Evolutionary conservation across 176 grass and related monocot genomes (phyloP).

Genomic region (Carex myosuroides): DNA sequence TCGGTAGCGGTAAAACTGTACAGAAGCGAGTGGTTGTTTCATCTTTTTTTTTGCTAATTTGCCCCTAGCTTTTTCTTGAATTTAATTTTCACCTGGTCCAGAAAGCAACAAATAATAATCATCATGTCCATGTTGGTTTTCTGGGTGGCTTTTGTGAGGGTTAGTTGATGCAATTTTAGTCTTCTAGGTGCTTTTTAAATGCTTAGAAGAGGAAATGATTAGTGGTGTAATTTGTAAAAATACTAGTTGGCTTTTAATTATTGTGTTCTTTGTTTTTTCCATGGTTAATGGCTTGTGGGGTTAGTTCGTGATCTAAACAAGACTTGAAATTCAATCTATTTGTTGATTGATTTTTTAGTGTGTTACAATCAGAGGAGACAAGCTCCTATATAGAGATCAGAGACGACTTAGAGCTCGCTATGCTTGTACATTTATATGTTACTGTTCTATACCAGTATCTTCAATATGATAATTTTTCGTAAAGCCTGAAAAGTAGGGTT

Average conservation of each 20-base stretch:
- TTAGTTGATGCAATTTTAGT: background rate
- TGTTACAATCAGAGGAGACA: too few relatives aligned
- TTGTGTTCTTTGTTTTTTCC: background rate
- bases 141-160: background rate
- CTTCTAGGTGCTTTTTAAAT: conserved; percentile 31
- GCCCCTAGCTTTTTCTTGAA: background rate
- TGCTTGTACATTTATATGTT: too few relatives aligned
- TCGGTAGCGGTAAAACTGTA: conserved; percentile 27
- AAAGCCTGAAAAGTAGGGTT: background rate
- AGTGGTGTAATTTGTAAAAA: conserved; percentile 15
- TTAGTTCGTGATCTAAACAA: too few relatives aligned
- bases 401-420: too few relatives aligned
- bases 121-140: background rate
- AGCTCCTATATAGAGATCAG: too few relatives aligned
- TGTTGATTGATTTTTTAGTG: too few relatives aligned
- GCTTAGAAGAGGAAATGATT: conserved; percentile 23
- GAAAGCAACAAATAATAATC: background rate
- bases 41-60: background rate
- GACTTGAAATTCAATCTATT: too few relatives aligned
- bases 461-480: background rate
- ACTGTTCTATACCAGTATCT: too few relatives aligned
- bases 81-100: background rate
- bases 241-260: background rate
- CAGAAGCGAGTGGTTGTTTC: conserved; percentile 22
- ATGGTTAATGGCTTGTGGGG: too few relatives aligned